Percentiles rank a stretch among this genome's conserved stretches.
Evolutionary conservation across 208 protist species (phyloP).

Genomic region (Leishmania aethiopica): DNA sequence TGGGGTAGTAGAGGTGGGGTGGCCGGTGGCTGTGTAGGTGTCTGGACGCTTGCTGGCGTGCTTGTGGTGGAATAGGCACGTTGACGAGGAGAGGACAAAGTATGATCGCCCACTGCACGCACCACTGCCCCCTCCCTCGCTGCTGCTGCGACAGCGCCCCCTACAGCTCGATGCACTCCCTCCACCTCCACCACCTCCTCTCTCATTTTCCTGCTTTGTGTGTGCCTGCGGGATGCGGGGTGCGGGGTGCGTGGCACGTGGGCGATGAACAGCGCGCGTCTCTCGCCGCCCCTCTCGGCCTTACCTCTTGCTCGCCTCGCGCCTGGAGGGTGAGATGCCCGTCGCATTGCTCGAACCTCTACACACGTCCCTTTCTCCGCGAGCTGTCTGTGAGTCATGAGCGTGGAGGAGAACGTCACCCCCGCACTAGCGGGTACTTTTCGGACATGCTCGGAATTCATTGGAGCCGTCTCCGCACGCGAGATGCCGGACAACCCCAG

Average conservation of each 20-base stretch:
- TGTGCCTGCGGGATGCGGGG: neutral
- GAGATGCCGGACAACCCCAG: conserved; percentile 45
- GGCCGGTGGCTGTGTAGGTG: neutral
- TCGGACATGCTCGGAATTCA: conserved; percentile 35
- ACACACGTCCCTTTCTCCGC: neutral
- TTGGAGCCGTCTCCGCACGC: conserved; percentile 37
- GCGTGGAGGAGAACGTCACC: neutral
- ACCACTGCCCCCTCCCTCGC: neutral
- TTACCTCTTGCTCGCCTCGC: neutral
- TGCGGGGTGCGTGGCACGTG: neutral
- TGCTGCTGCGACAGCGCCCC: neutral
- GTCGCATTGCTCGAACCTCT: neutral
- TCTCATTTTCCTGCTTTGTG: neutral
- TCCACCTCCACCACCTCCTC: neutral
- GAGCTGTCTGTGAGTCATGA: neutral
- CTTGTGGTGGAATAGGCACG: neutral
- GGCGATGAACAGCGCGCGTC: neutral
- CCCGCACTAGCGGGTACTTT: neutral
- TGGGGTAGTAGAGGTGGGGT: neutral
- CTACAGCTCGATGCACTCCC: neutral
- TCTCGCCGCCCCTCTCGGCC: neutral
- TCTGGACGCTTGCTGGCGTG: neutral
- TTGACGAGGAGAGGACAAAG: neutral
- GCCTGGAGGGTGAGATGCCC: neutral
- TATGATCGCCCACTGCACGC: neutral